Conservation (phyloP, 1,284 basidiomycete genomes). For the Malassezia slooffiae region DNA sequence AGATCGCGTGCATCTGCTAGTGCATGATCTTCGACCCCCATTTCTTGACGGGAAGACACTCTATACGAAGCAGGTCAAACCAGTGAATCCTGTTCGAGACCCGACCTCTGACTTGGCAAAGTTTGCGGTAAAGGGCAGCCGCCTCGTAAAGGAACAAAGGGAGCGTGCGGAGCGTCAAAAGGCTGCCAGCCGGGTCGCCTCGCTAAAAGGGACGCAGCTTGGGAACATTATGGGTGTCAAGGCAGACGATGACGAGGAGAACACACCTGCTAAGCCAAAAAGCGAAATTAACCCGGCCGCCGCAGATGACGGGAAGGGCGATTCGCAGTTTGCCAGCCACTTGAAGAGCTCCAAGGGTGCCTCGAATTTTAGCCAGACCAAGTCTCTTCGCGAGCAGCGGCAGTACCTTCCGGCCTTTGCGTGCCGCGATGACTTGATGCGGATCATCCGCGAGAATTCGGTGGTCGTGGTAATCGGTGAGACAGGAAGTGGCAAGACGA, state of each 20-base stretch:
- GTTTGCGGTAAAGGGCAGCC: slow-evolving; percentile 88
- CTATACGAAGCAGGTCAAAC: slow-evolving; percentile 91
- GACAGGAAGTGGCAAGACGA: slow-evolving; percentile 90
- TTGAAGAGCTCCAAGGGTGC: slow-evolving; percentile 48
- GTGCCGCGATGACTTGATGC: slow-evolving; percentile 84
- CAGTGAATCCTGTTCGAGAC: slow-evolving; percentile 91
- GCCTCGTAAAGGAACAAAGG: slow-evolving; percentile 83
- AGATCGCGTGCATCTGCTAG: slow-evolving; percentile 88
- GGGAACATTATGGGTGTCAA: slow-evolving; percentile 97
- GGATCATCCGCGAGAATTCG: slow-evolving; percentile 86
- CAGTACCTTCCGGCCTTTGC: slow-evolving; percentile 97
- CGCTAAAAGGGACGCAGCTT: slow-evolving; percentile 77
- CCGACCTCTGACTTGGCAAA: slow-evolving; percentile 85
- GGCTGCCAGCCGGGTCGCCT: slow-evolving; percentile 78
- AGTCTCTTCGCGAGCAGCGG: slow-evolving; percentile 84
- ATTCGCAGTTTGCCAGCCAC: slow-evolving; percentile 90
- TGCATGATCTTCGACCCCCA: slow-evolving; percentile 92
- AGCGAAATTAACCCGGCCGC: slow-evolving; percentile 42
- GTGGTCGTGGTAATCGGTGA: slow-evolving; percentile 85
- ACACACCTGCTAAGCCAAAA: slow-evolving; percentile 1
- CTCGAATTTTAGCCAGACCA: slow-evolving; percentile 63
- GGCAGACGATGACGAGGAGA: slow-evolving; percentile 62
- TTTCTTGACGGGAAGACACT: slow-evolving; percentile 93
- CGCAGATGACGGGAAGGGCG: slow-evolving; percentile 75
- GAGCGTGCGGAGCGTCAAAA: slow-evolving; percentile 74